Evolutionary conservation across 2,329 filamentous ascomycete species (phyloP).

Genomic region (Coniochaeta sp.): DNA sequence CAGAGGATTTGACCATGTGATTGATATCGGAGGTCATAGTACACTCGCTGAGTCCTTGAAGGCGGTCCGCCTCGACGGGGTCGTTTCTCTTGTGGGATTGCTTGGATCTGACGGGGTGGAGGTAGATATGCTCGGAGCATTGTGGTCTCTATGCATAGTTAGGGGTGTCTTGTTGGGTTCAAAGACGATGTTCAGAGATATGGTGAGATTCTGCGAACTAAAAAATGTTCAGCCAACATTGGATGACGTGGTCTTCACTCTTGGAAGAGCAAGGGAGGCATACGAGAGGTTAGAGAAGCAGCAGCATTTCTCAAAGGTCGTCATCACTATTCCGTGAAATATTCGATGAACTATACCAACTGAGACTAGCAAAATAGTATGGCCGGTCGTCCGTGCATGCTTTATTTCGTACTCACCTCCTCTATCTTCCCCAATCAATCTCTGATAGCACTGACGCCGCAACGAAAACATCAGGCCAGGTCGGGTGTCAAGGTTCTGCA

Average conservation of each 20-base stretch:
- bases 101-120: constrained; percentile 20
- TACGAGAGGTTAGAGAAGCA: constrained; percentile 22
- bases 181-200: constrained; percentile 18
- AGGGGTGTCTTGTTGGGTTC: constrained; percentile 20
- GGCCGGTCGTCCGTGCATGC: not conserved
- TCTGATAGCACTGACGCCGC: too few species aligned
- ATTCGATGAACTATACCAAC: not conserved
- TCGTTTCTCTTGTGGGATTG: constrained; percentile 22
- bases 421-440: too few species aligned
- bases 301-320: constrained; percentile 28
- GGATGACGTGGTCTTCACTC: constrained; percentile 21
- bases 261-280: constrained; percentile 22
- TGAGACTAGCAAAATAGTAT: not conserved
- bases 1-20: constrained; percentile 51
- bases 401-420: not conserved
- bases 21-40: constrained; percentile 60
- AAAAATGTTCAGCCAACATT: constrained; percentile 21
- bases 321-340: constrained; percentile 16
- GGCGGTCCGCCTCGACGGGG: constrained; percentile 31
- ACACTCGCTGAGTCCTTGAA: constrained; percentile 50
- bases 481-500: too few species aligned
- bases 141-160: constrained; percentile 18
- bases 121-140: constrained; percentile 16
- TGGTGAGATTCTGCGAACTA: constrained; percentile 23
- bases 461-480: too few species aligned